phyloP scores from a whole-genome alignment of 805 yeast genomes.

The Starmerella floricola region DNA sequence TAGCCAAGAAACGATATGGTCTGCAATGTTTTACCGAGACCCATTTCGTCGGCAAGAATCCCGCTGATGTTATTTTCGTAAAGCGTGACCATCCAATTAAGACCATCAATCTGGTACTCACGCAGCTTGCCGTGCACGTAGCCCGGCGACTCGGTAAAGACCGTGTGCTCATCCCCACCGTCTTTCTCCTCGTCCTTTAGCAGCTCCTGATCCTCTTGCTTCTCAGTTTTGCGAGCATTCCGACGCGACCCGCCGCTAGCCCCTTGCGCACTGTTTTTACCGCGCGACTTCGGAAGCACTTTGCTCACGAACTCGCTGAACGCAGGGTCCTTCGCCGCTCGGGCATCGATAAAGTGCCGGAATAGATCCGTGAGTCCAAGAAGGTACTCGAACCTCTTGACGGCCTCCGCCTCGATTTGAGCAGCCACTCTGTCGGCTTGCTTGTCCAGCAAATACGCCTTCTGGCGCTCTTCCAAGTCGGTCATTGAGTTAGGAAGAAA shows the following conservation, averaged over 20 bases:
- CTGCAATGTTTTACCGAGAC: constrained; percentile 89
- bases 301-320: constrained; percentile 33
- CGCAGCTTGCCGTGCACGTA: constrained; percentile 65
- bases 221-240: constrained; percentile 69
- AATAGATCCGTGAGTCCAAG: constrained; percentile 75
- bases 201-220: constrained; percentile 90
- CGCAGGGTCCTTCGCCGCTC: constrained; percentile 64
- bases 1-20: constrained; percentile 87
- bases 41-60: constrained; percentile 96
- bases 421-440: constrained; percentile 21
- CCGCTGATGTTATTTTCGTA: constrained; percentile 86
- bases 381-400: constrained; percentile 66
- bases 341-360: constrained; percentile 72
- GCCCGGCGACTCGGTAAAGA: constrained; percentile 76
- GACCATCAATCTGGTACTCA: constrained; percentile 88
- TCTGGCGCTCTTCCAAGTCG: constrained; percentile 22
- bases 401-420: constrained; percentile 45
- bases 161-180: constrained; percentile 42
- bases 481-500: background rate
- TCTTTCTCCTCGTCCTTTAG: constrained; percentile 66
- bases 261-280: constrained; percentile 18
- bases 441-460: constrained; percentile 25
- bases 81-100: constrained; percentile 84
- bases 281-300: constrained; percentile 17
- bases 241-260: constrained; percentile 32